These are phyloP conservation scores for Madurella mycetomatis DNA, from an alignment of 2,329 filamentous ascomycete genomes.

Conservation along the genomic window DNA sequence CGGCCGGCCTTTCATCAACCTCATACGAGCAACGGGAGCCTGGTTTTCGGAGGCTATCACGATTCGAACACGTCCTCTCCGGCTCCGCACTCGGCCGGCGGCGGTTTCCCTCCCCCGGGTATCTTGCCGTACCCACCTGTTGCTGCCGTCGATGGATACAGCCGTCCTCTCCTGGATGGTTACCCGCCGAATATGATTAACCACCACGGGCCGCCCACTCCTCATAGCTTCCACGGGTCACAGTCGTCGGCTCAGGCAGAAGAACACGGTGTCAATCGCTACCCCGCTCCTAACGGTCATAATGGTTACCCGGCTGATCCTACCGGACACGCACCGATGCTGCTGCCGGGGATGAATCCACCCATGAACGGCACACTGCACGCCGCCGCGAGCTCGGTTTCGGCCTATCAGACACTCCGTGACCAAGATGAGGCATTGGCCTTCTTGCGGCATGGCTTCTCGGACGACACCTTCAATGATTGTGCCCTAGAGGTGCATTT, in stretches of 20 bases:
- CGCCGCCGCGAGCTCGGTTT: neutral
- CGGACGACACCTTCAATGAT: conserved; percentile 35
- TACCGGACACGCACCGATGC: conserved; percentile 5
- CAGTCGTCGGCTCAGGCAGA: conserved; percentile 49
- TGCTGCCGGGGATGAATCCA: conserved; percentile 7
- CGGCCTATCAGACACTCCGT: conserved; percentile 8
- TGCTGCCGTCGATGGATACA: conserved; percentile 26
- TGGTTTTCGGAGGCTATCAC: conserved; percentile 53
- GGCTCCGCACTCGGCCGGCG: conserved; percentile 42
- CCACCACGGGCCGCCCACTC: conserved; percentile 50
- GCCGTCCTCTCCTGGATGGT: conserved; percentile 29
- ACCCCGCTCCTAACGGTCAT: conserved; percentile 24
- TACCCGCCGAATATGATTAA: conserved; percentile 37
- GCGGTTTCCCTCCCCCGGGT: conserved; percentile 47
- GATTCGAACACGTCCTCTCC: conserved; percentile 57
- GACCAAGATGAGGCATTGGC: conserved; percentile 19
- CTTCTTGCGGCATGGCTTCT: conserved; percentile 17
- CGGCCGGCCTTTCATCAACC: conserved; percentile 43
- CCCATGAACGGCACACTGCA: conserved; percentile 13
- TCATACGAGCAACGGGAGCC: conserved; percentile 51
- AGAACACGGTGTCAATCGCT: conserved; percentile 36
- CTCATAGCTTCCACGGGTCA: conserved; percentile 59
- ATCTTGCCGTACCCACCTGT: conserved; percentile 30
- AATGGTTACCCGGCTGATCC: conserved; percentile 12
- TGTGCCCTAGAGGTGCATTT: conserved; percentile 46